A percentile compares a stretch with the other conserved stretches of the same genome.
These are phyloP conservation scores for Diplocarpon mali DNA, from an alignment of 2,329 filamentous ascomycete species.

Conservation along the genomic window DNA sequence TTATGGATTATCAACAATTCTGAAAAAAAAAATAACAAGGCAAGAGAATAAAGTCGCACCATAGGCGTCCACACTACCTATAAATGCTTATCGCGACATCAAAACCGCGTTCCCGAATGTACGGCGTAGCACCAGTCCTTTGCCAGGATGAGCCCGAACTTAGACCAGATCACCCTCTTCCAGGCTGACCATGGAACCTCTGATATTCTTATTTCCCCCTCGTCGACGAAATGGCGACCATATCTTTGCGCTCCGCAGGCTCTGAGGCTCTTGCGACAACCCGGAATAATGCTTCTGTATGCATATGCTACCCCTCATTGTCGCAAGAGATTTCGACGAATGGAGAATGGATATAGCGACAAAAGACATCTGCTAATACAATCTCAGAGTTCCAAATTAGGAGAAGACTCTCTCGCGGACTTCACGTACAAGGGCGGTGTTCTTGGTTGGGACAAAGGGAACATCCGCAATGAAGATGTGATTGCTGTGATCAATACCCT, in stretches of 20 bases:
- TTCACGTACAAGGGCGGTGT: neutral
- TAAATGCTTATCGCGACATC: too few species aligned
- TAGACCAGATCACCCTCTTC: too few species aligned
- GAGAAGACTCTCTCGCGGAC: neutral
- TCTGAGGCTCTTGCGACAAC: neutral
- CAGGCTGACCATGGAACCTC: neutral
- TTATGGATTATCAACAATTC: too few species aligned
- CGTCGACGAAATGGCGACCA: neutral
- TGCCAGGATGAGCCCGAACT: too few species aligned
- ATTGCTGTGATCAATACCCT: conserved; percentile 1
- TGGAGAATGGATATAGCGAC: too few species aligned
- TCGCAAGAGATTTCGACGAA: too few species aligned
- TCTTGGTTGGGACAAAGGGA: neutral
- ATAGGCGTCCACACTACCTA: too few species aligned
- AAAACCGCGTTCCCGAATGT: too few species aligned
- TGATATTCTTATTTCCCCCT: neutral
- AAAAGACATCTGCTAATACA: too few species aligned
- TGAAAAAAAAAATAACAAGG: too few species aligned
- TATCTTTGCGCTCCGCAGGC: neutral
- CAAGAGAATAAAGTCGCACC: too few species aligned
- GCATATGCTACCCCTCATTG: neutral
- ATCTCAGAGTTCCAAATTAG: neutral
- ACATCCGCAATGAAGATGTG: conserved; percentile 3
- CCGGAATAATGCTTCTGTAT: neutral
- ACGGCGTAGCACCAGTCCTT: too few species aligned